Conservation (phyloP, 129 eudicot genomes). For the Dittrichia graveolens region DNA sequence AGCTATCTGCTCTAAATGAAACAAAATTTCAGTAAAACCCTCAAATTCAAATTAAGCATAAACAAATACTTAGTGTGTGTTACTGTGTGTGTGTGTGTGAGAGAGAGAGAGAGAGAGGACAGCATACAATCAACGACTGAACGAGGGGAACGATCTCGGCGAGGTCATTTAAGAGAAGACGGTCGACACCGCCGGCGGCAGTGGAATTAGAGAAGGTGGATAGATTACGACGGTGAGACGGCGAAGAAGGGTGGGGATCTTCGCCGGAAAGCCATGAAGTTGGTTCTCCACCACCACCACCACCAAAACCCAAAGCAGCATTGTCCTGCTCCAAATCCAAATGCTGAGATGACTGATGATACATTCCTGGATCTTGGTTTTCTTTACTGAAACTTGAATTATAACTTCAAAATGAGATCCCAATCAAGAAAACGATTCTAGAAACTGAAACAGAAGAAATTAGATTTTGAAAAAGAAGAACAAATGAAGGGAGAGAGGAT, state of each 20-base stretch:
- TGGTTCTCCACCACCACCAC: slow-evolving; percentile 55
- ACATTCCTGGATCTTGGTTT: slow-evolving; percentile 39
- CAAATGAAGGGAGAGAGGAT: background rate
- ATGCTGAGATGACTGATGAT: slow-evolving; percentile 56
- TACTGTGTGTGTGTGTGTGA: background rate
- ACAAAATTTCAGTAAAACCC: background rate
- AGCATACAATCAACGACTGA: slow-evolving; percentile 80
- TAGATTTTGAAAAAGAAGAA: slow-evolving; percentile 20
- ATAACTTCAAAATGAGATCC: background rate
- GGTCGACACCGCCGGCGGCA: slow-evolving; percentile 62
- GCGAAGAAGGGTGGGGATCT: slow-evolving; percentile 40
- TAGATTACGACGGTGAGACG: slow-evolving; percentile 40
- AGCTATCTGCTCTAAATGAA: background rate
- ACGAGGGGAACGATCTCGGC: slow-evolving; percentile 90
- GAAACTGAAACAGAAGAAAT: slow-evolving; percentile 24
- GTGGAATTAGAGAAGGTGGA: slow-evolving; percentile 49
- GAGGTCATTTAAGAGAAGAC: slow-evolving; percentile 66
- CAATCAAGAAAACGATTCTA: slow-evolving; percentile 14
- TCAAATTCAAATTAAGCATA: slow-evolving; percentile 10
- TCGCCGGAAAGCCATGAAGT: slow-evolving; percentile 76
- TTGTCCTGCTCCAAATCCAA: slow-evolving; percentile 64
- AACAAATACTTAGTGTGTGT: background rate
- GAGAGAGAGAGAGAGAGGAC: background rate
- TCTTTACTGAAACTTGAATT: slow-evolving; percentile 10
- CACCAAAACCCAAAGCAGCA: slow-evolving; percentile 44